Conservation (phyloP, 1,284 basidiomycete genomes). For the Ganoderma lucidum region DNA sequence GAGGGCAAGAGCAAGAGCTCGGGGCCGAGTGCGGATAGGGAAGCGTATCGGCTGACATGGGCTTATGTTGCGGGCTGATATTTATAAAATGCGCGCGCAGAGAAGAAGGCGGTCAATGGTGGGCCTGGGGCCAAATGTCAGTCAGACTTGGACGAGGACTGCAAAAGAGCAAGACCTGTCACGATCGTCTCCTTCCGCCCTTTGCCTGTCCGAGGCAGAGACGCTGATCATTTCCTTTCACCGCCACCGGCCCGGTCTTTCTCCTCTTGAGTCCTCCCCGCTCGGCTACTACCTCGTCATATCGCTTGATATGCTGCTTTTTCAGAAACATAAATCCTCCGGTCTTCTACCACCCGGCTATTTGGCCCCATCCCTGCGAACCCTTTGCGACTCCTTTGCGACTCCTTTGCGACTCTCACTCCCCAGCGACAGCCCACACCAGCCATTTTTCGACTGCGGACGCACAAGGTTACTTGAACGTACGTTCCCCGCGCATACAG, state of each 20-base stretch:
- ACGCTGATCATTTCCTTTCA: conserved; percentile 10
- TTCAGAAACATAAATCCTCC: conserved; percentile 11
- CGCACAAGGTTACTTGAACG: too few relatives aligned
- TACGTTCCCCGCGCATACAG: neutral
- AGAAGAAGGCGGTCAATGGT: conserved; percentile 6
- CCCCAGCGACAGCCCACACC: neutral
- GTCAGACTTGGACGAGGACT: conserved; percentile 6
- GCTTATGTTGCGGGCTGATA: conserved; percentile 19
- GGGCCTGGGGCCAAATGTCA: neutral
- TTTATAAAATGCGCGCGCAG: neutral
- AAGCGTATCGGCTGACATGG: conserved; percentile 12
- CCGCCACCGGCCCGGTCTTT: conserved; percentile 1
- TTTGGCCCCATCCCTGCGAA: neutral
- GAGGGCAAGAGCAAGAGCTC: neutral
- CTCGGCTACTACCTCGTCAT: neutral
- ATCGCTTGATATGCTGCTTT: neutral
- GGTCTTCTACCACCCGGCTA: neutral
- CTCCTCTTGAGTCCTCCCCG: neutral
- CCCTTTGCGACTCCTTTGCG: too few relatives aligned
- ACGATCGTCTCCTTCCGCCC: conserved; percentile 14
- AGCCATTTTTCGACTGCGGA: neutral
- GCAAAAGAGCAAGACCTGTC: neutral
- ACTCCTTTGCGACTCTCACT: neutral
- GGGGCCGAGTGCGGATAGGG: conserved; percentile 7
- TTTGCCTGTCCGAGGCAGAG: neutral